Evolutionary conservation across 2,329 filamentous ascomycete genomes (phyloP).

Genomic region (Aspergillus japonicus): DNA sequence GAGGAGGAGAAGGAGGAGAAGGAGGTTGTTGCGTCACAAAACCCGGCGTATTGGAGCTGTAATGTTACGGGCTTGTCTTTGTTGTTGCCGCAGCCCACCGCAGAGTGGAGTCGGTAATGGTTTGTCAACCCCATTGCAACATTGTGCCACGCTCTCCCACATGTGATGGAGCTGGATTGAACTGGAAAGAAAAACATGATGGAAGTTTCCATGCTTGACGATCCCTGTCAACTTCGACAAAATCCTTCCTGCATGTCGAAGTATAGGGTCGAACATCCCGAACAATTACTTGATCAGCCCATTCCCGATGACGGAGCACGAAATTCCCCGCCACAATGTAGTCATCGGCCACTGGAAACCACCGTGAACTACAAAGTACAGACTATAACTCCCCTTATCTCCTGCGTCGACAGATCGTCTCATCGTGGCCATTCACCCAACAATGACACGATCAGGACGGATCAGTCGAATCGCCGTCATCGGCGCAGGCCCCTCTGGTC

Average conservation of each 20-base stretch:
- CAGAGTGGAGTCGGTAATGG: neutral
- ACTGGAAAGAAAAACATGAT: too few species aligned
- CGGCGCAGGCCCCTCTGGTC: slow-evolving; percentile 76
- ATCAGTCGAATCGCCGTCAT: slow-evolving; percentile 65
- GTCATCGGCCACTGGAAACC: neutral
- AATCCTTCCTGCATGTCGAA: neutral
- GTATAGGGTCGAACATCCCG: neutral
- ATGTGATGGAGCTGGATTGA: too few species aligned
- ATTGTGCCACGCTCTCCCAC: too few species aligned
- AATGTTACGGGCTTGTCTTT: slow-evolving; percentile 14
- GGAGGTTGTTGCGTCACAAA: slow-evolving; percentile 5
- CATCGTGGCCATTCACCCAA: too few species aligned
- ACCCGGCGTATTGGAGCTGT: slow-evolving; percentile 11
- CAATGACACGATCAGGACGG: slow-evolving; percentile 24
- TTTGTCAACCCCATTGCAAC: neutral
- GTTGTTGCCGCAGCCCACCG: neutral
- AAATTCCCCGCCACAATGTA: neutral
- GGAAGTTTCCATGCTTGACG: too few species aligned
- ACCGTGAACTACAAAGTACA: neutral
- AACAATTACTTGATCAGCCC: neutral
- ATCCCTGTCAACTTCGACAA: too few species aligned
- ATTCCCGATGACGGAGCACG: neutral
- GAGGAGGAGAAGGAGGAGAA: slow-evolving; percentile 6
- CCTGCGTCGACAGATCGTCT: too few species aligned
- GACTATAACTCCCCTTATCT: neutral